Conservation (phyloP, 2,329 filamentous ascomycete species). For the Fusarium hostae region DNA sequence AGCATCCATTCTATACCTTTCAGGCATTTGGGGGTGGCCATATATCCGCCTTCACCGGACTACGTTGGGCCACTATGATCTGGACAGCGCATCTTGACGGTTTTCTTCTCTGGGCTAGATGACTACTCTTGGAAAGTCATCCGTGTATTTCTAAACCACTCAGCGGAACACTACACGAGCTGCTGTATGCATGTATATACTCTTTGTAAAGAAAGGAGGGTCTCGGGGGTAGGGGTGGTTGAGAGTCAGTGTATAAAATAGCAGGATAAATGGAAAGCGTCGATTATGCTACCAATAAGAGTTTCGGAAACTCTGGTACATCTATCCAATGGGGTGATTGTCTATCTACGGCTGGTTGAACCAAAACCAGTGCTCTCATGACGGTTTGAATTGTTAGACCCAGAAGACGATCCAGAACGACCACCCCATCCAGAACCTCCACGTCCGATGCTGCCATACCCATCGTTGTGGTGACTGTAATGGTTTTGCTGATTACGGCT, state of each 20-base stretch:
- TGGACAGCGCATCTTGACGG: conserved; percentile 34
- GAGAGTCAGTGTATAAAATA: conserved; percentile 32
- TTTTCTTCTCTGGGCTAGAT: conserved; percentile 46
- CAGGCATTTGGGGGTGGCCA: conserved; percentile 16
- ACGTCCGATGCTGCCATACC: conserved; percentile 51
- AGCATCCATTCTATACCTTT: conserved; percentile 30
- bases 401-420: conserved; percentile 49
- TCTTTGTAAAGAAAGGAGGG: conserved; percentile 34
- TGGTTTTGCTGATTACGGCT: conserved; percentile 52
- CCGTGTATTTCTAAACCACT: conserved; percentile 45
- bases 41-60: not conserved
- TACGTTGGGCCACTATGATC: conserved; percentile 17
- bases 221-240: conserved; percentile 11
- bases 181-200: conserved; percentile 43
- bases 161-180: conserved; percentile 11
- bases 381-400: conserved; percentile 56
- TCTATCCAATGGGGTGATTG: not conserved
- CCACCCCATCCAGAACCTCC: conserved; percentile 48
- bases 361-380: conserved; percentile 80
- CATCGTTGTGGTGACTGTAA: conserved; percentile 41
- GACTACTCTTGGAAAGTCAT: conserved; percentile 45
- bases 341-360: conserved; percentile 69
- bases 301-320: not conserved
- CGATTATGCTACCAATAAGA: conserved; percentile 29
- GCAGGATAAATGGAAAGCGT: conserved; percentile 46